Evolutionary conservation across 192 early-diverging fungal genomes (phyloP).

Genomic region (Backusella mclennaniae): DNA sequence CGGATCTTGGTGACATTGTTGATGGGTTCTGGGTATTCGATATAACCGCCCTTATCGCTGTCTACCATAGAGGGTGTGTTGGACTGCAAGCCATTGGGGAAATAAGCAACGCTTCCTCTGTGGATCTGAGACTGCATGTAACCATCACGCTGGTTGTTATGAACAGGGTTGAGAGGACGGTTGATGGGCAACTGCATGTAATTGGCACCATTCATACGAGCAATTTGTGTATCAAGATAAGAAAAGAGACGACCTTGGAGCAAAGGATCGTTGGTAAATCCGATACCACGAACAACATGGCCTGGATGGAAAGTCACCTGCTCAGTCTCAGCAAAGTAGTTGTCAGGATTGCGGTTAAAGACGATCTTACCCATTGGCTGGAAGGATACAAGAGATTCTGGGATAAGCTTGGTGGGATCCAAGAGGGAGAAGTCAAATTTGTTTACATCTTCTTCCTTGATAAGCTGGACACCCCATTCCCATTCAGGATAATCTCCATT

Average conservation of each 20-base stretch:
- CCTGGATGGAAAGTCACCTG: constrained; percentile 44
- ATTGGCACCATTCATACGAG: constrained; percentile 41
- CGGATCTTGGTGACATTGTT: constrained; percentile 15
- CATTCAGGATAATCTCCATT: constrained; percentile 42
- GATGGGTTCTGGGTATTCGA: constrained; percentile 22
- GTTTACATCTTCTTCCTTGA: constrained; percentile 29
- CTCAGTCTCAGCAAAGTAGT: constrained; percentile 50
- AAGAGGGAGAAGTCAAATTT: constrained; percentile 42
- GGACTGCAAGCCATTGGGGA: constrained; percentile 14
- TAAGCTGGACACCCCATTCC: constrained; percentile 44
- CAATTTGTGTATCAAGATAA: constrained; percentile 48
- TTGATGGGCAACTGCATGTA: constrained; percentile 49
- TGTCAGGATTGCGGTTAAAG: constrained; percentile 42
- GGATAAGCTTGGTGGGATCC: constrained; percentile 50
- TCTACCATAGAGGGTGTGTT: constrained; percentile 13
- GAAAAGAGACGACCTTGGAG: constrained; percentile 47
- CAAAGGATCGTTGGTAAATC: constrained; percentile 42
- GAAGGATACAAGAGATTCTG: constrained; percentile 42
- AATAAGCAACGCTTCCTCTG: constrained; percentile 34
- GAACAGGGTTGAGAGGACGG: constrained; percentile 34
- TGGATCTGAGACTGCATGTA: constrained; percentile 27
- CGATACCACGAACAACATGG: constrained; percentile 43
- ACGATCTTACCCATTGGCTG: constrained; percentile 41
- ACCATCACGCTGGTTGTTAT: constrained; percentile 51
- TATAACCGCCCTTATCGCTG: constrained; percentile 24